A percentile compares a stretch with the other conserved stretches of the same genome.
phyloP scores from a whole-genome alignment of 495 filamentous ascomycete genomes.

The Aspergillus incahuasiensis region DNA sequence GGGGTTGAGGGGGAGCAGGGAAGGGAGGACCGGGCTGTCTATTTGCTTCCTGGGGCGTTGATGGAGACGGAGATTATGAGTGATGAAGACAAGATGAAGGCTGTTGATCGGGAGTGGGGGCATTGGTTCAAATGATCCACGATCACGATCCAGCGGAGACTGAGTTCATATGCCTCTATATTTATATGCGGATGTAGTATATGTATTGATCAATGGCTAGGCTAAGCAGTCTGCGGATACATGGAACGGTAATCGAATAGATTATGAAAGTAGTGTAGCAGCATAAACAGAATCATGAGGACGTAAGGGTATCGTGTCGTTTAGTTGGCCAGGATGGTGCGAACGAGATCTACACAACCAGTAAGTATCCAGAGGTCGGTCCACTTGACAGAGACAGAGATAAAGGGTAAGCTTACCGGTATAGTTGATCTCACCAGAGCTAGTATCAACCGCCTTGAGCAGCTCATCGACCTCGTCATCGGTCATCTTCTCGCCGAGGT shows the following conservation, averaged over 20 bases:
- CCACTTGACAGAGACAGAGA: not conserved
- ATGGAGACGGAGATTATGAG: constrained; percentile 45
- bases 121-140: constrained; percentile 14
- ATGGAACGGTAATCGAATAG: constrained; percentile 4
- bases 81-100: constrained; percentile 19
- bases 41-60: constrained; percentile 55
- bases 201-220: not conserved
- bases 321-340: constrained; percentile 91
- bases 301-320: constrained; percentile 25
- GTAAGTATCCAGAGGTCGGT: no score
- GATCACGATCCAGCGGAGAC: not conserved
- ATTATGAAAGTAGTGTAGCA: constrained; percentile 5
- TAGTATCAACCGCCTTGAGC: constrained; percentile 92
- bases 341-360: constrained; percentile 81
- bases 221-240: not conserved
- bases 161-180: not conserved
- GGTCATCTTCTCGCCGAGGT: constrained; percentile 97
- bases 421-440: constrained; percentile 94
- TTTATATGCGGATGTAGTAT: not conserved
- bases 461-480: constrained; percentile 98
- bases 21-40: constrained; percentile 45
- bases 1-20: constrained; percentile 22
- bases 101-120: constrained; percentile 32
- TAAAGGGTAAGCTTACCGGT: constrained; percentile 65
- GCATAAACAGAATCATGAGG: constrained; percentile 13